Evolutionary conservation across 306 rosid genomes (phyloP).

Genomic region (Lathyrus sativus): DNA sequence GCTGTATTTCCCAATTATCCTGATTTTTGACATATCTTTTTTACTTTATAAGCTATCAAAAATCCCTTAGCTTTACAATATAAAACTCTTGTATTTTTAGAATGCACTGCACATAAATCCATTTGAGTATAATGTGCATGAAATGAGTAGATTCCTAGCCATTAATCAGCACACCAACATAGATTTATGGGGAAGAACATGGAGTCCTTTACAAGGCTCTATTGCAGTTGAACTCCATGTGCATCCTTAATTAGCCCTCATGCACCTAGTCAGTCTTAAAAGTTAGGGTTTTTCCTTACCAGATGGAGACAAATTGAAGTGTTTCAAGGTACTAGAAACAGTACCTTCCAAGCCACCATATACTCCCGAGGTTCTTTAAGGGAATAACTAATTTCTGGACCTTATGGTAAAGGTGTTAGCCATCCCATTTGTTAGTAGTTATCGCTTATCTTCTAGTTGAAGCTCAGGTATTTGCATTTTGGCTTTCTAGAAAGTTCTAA

Average conservation of each 20-base stretch:
- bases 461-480: background rate
- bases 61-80: background rate
- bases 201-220: background rate
- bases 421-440: background rate
- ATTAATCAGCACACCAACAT: background rate
- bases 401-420: background rate
- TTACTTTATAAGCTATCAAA: background rate
- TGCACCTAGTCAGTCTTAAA: background rate
- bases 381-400: slow-evolving; percentile 2
- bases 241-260: background rate
- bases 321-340: slow-evolving; percentile 2
- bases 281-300: background rate
- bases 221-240: background rate
- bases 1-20: background rate
- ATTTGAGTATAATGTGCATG: background rate
- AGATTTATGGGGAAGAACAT: background rate
- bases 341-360: background rate
- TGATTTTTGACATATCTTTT: background rate
- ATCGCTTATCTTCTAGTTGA: background rate
- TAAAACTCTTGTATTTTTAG: slow-evolving; percentile 5
- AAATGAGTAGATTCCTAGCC: background rate
- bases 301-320: background rate
- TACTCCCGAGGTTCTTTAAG: background rate
- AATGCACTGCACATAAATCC: background rate
- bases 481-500: background rate